phyloP scores from a whole-genome alignment of 148 eudicot species.

The Rhododendron simsii region DNA sequence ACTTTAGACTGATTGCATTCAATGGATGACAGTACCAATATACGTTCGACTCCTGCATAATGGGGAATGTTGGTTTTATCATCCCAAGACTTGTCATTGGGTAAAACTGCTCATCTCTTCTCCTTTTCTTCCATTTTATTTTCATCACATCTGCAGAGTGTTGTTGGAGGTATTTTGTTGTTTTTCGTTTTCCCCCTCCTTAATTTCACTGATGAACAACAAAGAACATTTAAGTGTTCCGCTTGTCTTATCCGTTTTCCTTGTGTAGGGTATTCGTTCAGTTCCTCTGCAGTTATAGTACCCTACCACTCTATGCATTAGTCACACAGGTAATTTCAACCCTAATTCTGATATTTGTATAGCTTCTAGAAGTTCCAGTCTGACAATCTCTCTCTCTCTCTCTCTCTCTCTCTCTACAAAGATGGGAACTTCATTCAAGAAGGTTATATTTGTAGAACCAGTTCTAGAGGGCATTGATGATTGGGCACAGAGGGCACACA shows the following conservation, averaged over 20 bases:
- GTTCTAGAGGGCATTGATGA: conserved; percentile 14
- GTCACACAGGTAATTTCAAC: neutral
- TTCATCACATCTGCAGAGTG: neutral
- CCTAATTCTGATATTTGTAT: neutral
- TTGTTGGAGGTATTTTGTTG: neutral
- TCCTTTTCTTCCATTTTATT: neutral
- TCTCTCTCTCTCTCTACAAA: neutral
- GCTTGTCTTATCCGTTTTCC: neutral
- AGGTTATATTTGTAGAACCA: conserved; percentile 20
- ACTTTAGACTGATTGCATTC: neutral
- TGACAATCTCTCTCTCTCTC: neutral
- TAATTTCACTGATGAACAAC: neutral
- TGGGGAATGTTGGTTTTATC: neutral
- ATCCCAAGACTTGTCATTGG: conserved; percentile 3
- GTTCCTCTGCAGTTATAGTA: neutral
- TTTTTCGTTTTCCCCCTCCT: neutral
- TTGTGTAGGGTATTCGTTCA: neutral
- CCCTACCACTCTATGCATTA: neutral
- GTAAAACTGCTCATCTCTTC: neutral
- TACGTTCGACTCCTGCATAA: neutral
- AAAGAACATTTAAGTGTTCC: neutral
- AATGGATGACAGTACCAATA: neutral
- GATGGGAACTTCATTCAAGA: conserved; percentile 37
- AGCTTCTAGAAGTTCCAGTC: neutral
- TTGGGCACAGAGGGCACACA: conserved; percentile 27